phyloP scores from a whole-genome alignment of 1,284 basidiomycete genomes.

The Heterobasidion parviporum region DNA sequence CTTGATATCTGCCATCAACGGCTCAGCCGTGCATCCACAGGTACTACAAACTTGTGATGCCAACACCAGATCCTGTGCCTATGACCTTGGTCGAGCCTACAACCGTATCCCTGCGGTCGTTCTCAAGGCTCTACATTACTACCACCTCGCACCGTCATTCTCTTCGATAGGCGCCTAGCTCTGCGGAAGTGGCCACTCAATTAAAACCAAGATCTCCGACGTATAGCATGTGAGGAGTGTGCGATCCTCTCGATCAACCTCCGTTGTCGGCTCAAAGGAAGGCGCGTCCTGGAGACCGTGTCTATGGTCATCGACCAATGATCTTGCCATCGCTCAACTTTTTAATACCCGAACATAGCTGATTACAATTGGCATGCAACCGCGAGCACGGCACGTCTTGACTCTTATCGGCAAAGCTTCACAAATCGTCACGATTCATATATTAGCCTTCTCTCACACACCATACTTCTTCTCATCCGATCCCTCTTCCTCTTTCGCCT shows the following conservation, averaged over 20 bases:
- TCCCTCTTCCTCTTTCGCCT: conserved; percentile 7
- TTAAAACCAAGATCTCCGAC: conserved; percentile 1
- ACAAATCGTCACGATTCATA: neutral
- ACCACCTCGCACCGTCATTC: neutral
- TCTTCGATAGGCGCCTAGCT: neutral
- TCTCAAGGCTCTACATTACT: neutral
- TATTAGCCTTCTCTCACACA: conserved; percentile 6
- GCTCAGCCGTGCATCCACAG: neutral
- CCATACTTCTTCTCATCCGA: conserved; percentile 9
- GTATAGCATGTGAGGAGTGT: neutral
- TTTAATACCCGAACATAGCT: neutral
- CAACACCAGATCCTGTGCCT: neutral
- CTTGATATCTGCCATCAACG: too few species aligned
- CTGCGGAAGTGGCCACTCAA: neutral
- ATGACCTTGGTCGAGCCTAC: too few species aligned
- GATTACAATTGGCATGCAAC: neutral
- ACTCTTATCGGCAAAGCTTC: neutral
- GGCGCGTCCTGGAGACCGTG: conserved; percentile 12
- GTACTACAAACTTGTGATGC: neutral
- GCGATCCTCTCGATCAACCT: conserved; percentile 7
- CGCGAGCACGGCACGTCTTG: neutral
- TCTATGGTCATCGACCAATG: conserved; percentile 6
- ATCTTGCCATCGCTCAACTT: neutral
- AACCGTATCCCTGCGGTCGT: neutral
- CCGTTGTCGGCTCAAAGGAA: conserved; percentile 3